A percentile compares a stretch with the other conserved stretches of the same genome.
phyloP scores from a whole-genome alignment of 164 flowering plant species.

The Chimonanthus praecox region DNA sequence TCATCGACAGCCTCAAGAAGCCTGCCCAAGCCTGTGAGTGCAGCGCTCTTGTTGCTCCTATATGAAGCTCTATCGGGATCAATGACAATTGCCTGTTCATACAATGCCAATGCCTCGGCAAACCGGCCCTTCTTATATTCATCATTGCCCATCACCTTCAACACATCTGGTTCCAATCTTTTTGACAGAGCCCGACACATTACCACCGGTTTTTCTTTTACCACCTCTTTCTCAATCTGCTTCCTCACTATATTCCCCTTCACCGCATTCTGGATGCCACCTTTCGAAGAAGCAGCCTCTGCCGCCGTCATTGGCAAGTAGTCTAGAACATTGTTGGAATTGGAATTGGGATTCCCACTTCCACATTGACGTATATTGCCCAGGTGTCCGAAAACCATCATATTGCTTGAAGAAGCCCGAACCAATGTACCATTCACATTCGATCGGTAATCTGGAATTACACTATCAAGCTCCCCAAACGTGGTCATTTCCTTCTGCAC shows the following conservation, averaged over 20 bases:
- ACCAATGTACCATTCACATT: slow-evolving; percentile 40
- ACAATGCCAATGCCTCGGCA: slow-evolving; percentile 68
- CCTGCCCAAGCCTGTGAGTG: slow-evolving; percentile 67
- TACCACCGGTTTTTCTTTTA: slow-evolving; percentile 7
- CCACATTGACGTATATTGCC: slow-evolving; percentile 67
- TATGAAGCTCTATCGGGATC: slow-evolving; percentile 71
- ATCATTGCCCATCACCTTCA: slow-evolving; percentile 74
- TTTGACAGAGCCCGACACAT: slow-evolving; percentile 46
- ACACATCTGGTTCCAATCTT: slow-evolving; percentile 57
- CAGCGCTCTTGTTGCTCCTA: slow-evolving; percentile 76
- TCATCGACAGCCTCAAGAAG: slow-evolving; percentile 73
- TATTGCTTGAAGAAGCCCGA: slow-evolving; percentile 79
- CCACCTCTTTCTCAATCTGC: slow-evolving; percentile 19
- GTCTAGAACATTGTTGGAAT: slow-evolving; percentile 26
- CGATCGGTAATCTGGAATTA: slow-evolving; percentile 53
- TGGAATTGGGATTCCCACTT: slow-evolving; percentile 1
- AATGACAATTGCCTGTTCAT: slow-evolving; percentile 71
- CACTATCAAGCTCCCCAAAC: slow-evolving; percentile 76
- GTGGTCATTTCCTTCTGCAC: slow-evolving; percentile 47
- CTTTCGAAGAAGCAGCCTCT: slow-evolving; percentile 15
- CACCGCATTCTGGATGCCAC: slow-evolving; percentile 13
- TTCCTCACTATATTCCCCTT: slow-evolving; percentile 57
- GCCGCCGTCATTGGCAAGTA: slow-evolving; percentile 35
- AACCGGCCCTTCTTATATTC: slow-evolving; percentile 71
- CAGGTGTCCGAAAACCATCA: slow-evolving; percentile 63